These are phyloP conservation scores for Macadamia tetraphylla DNA, from an alignment of 164 flowering plant genomes.

Conservation along the genomic window DNA sequence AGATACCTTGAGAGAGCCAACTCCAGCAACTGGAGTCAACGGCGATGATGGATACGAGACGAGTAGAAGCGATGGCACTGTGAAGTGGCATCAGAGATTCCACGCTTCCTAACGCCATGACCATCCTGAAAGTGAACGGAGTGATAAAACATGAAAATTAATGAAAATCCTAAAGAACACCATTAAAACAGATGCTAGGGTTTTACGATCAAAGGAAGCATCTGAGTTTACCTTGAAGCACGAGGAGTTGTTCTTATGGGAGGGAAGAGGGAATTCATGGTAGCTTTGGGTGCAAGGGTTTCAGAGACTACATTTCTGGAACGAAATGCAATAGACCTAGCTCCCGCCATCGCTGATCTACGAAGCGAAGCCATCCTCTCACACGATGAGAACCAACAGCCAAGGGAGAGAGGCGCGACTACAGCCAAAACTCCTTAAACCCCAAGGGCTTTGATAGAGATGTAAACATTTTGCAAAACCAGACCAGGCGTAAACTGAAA, in stretches of 20 bases:
- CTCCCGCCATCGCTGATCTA: constrained; percentile 34
- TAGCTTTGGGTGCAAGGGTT: constrained; percentile 13
- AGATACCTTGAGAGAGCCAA: constrained; percentile 62
- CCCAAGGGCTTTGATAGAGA: not conserved
- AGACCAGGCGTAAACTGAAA: no score
- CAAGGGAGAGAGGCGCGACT: no score
- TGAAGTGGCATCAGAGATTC: constrained; percentile 77
- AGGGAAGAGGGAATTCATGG: constrained; percentile 28
- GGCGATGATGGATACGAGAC: constrained; percentile 62
- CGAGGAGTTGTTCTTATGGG: constrained; percentile 22
- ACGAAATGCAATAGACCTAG: constrained; percentile 32
- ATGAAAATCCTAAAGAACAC: not conserved
- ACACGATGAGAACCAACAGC: no score
- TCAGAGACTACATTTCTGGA: constrained; percentile 24
- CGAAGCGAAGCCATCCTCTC: constrained; percentile 34
- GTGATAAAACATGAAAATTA: not conserved
- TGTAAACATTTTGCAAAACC: no score
- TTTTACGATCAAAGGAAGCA: not conserved
- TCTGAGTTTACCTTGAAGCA: constrained; percentile 29
- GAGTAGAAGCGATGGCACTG: constrained; percentile 60
- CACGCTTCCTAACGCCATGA: constrained; percentile 39
- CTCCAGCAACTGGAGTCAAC: constrained; percentile 72
- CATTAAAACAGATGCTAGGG: not conserved
- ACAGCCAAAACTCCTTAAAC: not conserved
- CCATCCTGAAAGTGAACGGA: constrained; percentile 24